Evolutionary conservation across 1,139 yeast genomes (phyloP), one percentile per base, ranked within the genome.

Genomic region (Yamadazyma spencermartinsiae): DNA sequence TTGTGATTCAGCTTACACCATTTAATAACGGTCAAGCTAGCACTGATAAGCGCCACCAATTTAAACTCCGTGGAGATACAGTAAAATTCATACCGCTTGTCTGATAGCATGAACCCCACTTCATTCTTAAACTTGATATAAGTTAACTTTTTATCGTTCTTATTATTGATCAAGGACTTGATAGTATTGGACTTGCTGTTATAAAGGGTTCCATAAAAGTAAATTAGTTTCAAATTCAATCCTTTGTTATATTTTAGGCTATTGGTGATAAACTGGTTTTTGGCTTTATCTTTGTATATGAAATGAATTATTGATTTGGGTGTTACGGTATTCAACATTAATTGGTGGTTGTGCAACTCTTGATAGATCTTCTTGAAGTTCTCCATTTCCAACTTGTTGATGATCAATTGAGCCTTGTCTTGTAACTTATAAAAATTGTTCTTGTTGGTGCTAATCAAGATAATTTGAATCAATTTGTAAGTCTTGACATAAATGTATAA

Each of bases 351-450:
- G 7, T 39, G 36, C 7, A 53, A 45, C 35, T 69, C 74, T 6
- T 48, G 30, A 64, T 54, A 65, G 28, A 76, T 61, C 38, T 71
- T 63, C 11, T 63, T 57, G 31, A 66, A 60, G 7, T 59, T 58
- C 21, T 72, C 73, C 15, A 56, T 55, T 36, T 59, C 61, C 2
- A 79, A 54, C 25, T 70, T 71, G 18, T 60, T 57, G 16, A 83
- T 60, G 12, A 90, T 74, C 31, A 66, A 67, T 30, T 71, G 68
- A 1, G 87, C 79, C 2, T 80, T 69, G 28, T 72, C 70, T 46
- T 85, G 80, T 72, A 92, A 75, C 41, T 81, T 82, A 56, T 77
- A 87, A 55, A 92, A 92, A 1, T 89, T 73, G 52, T 86, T 86
- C 55, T 85, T 86, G 58, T 82, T 89, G 1, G 96, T 90, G 49